Conservation (phyloP, 176 grass and related monocot genomes). For the Miscanthus lutarioriparius region DNA sequence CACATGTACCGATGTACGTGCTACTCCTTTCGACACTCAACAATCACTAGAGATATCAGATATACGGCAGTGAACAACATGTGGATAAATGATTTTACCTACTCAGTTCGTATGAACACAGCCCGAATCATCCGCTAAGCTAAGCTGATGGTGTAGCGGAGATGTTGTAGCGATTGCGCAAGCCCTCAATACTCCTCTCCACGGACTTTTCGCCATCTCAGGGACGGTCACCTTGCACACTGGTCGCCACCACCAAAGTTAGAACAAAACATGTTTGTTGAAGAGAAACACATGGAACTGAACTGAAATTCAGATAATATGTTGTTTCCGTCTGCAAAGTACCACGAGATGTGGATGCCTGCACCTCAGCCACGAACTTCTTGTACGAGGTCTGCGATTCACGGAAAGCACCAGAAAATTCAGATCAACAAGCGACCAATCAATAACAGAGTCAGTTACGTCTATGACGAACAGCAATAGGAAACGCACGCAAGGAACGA, state of each 20-base stretch:
- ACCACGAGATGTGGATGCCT: conserved; percentile 63
- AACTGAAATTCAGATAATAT: conserved; percentile 25
- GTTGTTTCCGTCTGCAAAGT: neutral
- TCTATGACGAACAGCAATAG: neutral
- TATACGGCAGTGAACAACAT: neutral
- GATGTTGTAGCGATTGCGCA: conserved; percentile 59
- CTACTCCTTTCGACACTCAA: neutral
- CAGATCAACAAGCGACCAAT: neutral
- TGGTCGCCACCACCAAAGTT: neutral
- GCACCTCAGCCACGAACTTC: conserved; percentile 51
- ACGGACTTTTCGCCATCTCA: conserved; percentile 38
- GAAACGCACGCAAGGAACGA: neutral
- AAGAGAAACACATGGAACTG: neutral
- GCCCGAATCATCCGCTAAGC: neutral
- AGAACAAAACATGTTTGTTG: neutral
- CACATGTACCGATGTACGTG: neutral
- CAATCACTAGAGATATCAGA: neutral
- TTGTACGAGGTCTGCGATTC: conserved; percentile 52
- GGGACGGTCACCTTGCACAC: conserved; percentile 57
- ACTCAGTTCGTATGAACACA: neutral
- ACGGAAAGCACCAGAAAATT: conserved; percentile 5
- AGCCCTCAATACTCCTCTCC: conserved; percentile 43
- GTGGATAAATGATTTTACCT: conserved; percentile 18
- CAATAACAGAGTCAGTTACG: neutral
- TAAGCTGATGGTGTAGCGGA: conserved; percentile 27